Base-by-base conservation (phyloP, 495 filamentous ascomycete genomes). In the Xylaria curta region DNA sequence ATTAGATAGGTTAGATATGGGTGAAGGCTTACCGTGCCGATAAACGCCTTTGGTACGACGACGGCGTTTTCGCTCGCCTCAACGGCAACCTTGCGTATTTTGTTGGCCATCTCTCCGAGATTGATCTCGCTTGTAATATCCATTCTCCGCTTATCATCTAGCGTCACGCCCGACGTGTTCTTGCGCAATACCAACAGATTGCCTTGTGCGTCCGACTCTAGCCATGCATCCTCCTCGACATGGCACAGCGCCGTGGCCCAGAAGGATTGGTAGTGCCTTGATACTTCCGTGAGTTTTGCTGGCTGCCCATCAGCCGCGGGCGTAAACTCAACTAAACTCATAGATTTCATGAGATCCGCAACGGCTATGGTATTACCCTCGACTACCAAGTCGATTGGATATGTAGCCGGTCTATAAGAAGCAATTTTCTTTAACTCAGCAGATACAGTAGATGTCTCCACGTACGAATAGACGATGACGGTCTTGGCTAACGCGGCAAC, bases 321-420 rank as follows among this genome's bases (percentile, higher is more conserved):
- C 10, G 83, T 81, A 75, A 89, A 94, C 76, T 93, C 82, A 13
- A 97, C 83, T 12, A 98, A 78, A 19, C 92, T 91, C 47, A 96
- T 83, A 42, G 92, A 95, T 83, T 98, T 97, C 94, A 97, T 98
- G 49, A 99, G 83, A 75, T 99, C 96, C 1, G 91, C 93, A 5
- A 99, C 90, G 0, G 92, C 92, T 72, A 98, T 95, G 36, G 88
- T 85, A 69, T 92, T 87, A 17, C 82, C 89, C 19, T 85, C 85
- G 12, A 97, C 86, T 15, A 89, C 86, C n/a, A 99, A 72, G 76
- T 97, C 93, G 33, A 97, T 88, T 2, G 96, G 97, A 38, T 92
- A 92, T 0, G 93, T 97, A 24, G 94, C 89, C 15, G 93, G 92
- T 21, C 94, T 88, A 78, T 93, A 98, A 13, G 87, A 89, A 53